Evolutionary conservation across 306 rosid genomes (phyloP).

Genomic region (Adenanthera pavonina): DNA sequence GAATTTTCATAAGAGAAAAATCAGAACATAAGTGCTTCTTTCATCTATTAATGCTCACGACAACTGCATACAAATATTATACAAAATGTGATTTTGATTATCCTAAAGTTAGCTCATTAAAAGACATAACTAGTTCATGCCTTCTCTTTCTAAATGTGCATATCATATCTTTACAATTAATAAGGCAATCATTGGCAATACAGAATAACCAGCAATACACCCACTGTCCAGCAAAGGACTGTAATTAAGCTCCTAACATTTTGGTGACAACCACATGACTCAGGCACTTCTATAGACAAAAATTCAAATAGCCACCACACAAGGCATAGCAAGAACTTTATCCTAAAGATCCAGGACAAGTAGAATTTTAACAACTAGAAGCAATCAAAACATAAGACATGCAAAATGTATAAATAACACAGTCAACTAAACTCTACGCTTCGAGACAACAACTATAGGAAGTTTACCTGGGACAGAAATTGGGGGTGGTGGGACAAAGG

Average conservation of each 20-base stretch:
- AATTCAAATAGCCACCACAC: background rate
- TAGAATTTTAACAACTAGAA: slow-evolving; percentile 8
- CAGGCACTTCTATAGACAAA: background rate
- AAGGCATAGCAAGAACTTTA: background rate
- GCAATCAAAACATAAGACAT: background rate
- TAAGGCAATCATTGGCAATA: background rate
- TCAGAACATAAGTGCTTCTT: slow-evolving; percentile 28
- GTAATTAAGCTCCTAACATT: background rate
- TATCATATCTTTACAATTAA: background rate
- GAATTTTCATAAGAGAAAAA: slow-evolving; percentile 37
- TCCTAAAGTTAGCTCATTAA: background rate
- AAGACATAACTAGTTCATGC: background rate
- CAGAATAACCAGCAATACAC: slow-evolving; percentile 5
- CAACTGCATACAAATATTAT: background rate
- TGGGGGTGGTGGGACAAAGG: slow-evolving; percentile 94
- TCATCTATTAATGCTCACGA: slow-evolving; percentile 3
- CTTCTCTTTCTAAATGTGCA: background rate
- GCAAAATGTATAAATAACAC: slow-evolving; percentile 2
- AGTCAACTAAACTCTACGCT: slow-evolving; percentile 14
- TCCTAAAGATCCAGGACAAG: background rate
- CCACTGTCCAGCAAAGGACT: background rate
- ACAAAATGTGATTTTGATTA: background rate
- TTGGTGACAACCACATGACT: no score
- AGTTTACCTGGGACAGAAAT: slow-evolving; percentile 79
- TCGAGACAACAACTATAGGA: slow-evolving; percentile 30